These are phyloP conservation scores for Diaporthe eres DNA, from an alignment of 2,329 filamentous ascomycete genomes.

Conservation along the genomic window DNA sequence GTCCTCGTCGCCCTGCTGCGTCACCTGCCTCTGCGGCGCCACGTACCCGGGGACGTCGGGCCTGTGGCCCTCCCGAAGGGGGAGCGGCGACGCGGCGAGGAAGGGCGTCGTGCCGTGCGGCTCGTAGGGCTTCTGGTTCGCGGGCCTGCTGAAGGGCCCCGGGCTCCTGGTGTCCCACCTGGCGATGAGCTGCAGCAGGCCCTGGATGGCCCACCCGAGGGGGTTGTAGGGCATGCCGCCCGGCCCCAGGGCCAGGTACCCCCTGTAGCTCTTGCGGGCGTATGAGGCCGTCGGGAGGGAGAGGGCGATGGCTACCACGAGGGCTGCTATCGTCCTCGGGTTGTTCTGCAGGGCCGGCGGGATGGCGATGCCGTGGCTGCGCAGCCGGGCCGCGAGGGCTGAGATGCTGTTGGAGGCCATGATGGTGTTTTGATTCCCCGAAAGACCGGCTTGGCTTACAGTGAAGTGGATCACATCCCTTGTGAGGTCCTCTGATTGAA, in stretches of 20 bases:
- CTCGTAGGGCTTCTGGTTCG: slow-evolving; percentile 46
- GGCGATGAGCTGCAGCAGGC: slow-evolving; percentile 51
- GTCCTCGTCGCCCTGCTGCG: slow-evolving; percentile 42
- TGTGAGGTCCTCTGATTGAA: neutral
- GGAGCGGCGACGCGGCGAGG: slow-evolving; percentile 38
- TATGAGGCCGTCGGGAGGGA: slow-evolving; percentile 44
- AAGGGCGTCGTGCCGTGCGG: slow-evolving; percentile 46
- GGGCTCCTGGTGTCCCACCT: slow-evolving; percentile 52
- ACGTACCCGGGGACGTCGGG: slow-evolving; percentile 53
- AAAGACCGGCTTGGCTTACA: neutral
- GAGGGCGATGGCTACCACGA: slow-evolving; percentile 33
- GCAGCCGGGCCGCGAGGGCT: slow-evolving; percentile 25
- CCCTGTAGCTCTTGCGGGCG: slow-evolving; percentile 52
- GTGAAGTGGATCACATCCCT: too few relatives aligned
- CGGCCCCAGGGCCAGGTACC: slow-evolving; percentile 58
- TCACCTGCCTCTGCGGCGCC: slow-evolving; percentile 57
- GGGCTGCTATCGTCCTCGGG: slow-evolving; percentile 29
- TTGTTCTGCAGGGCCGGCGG: slow-evolving; percentile 8
- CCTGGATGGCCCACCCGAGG: slow-evolving; percentile 57
- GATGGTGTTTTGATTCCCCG: neutral
- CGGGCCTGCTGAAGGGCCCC: slow-evolving; percentile 44
- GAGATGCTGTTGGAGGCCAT: slow-evolving; percentile 27
- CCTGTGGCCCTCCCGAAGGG: slow-evolving; percentile 45
- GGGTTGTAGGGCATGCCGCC: slow-evolving; percentile 60
- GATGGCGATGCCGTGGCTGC: slow-evolving; percentile 14